Evolutionary conservation across 2,329 filamentous ascomycete species (phyloP).

Genomic region (Celoporthe dispersa): DNA sequence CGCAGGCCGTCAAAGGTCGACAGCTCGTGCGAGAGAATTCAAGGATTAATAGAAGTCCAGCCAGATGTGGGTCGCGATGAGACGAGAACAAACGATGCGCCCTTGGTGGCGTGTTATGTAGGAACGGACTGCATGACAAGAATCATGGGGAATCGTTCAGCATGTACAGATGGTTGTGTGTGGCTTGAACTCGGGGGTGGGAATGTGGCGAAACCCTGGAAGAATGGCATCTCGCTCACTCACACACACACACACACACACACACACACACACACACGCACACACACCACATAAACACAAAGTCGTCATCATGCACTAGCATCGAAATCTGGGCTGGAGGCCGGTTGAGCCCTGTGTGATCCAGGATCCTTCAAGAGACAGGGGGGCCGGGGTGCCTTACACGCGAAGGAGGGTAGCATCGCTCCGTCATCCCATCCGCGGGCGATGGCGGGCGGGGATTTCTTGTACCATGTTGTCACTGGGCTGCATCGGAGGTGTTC

Average conservation of each 20-base stretch:
- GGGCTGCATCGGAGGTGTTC: not conserved
- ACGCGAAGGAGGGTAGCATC: slow-evolving; percentile 20
- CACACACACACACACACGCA: too few relatives aligned
- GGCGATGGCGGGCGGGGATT: not conserved
- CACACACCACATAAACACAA: not conserved
- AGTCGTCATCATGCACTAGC: slow-evolving; percentile 28
- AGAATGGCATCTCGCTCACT: not conserved
- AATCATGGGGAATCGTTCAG: too few relatives aligned
- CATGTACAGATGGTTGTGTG: slow-evolving; percentile 5
- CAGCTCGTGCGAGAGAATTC: not conserved
- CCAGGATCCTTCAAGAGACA: slow-evolving; percentile 1
- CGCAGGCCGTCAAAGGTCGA: not conserved
- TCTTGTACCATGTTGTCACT: not conserved
- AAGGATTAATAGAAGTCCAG: not conserved
- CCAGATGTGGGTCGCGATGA: slow-evolving; percentile 8
- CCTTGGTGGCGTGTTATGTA: too few relatives aligned
- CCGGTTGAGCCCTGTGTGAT: not conserved
- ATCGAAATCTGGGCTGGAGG: slow-evolving; percentile 18
- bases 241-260: too few relatives aligned
- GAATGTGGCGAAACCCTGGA: slow-evolving; percentile 24
- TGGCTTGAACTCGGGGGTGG: slow-evolving; percentile 22
- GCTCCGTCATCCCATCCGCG: slow-evolving; percentile 7
- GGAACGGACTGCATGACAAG: too few relatives aligned
- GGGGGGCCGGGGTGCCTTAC: not conserved
- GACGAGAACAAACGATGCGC: slow-evolving; percentile 11